Percentiles rank a stretch among this genome's conserved stretches.
Evolutionary conservation across 176 grass and related monocot genomes (phyloP).

Genomic region (Rhynchospora pubera): DNA sequence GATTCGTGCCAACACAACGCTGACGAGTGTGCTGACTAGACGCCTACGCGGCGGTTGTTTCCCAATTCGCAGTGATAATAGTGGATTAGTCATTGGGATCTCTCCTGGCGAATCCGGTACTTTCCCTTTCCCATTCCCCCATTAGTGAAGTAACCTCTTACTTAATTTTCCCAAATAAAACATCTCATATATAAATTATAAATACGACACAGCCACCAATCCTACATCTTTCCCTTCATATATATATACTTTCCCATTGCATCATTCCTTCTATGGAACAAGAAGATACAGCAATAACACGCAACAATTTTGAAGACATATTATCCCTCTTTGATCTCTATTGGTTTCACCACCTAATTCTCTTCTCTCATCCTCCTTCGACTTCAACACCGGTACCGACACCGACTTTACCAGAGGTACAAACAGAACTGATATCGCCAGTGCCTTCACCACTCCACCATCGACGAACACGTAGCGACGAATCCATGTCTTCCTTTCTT

Average conservation of each 20-base stretch:
- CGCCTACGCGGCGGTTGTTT: neutral
- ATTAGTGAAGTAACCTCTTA: neutral
- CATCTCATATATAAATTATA: no score
- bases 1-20: neutral
- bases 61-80: neutral
- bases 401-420: neutral
- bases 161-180: neutral
- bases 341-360: slow-evolving; percentile 60
- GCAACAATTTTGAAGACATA: neutral
- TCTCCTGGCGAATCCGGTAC: slow-evolving; percentile 1
- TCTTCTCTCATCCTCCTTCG: slow-evolving; percentile 19
- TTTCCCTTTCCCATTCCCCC: neutral
- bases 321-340: slow-evolving; percentile 49
- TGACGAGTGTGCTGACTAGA: neutral
- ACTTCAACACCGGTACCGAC: neutral
- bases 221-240: neutral
- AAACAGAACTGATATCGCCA: neutral
- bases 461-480: slow-evolving; percentile 50
- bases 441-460: slow-evolving; percentile 14
- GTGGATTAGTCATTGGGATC: no score
- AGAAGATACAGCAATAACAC: neutral
- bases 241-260: neutral
- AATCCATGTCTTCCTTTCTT: slow-evolving; percentile 1
- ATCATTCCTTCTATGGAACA: neutral
- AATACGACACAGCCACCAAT: neutral